A percentile compares a stretch with the other conserved stretches of the same genome.
Evolutionary conservation across 1,139 yeast genomes (phyloP).

Genomic region (Suhomyces taliae): DNA sequence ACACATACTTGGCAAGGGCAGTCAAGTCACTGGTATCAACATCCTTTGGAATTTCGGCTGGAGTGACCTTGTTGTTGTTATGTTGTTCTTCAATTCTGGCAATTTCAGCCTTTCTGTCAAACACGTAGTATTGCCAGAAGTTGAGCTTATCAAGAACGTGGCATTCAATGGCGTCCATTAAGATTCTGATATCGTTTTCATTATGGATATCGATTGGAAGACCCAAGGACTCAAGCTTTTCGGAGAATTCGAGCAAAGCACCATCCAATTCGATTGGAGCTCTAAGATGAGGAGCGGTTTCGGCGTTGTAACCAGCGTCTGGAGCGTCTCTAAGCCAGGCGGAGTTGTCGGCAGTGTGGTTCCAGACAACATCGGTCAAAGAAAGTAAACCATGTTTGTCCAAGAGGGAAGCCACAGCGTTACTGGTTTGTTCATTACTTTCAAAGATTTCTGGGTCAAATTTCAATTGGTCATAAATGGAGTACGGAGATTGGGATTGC

Average conservation of each 20-base stretch:
- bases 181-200: conserved; percentile 52
- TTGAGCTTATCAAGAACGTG: conserved; percentile 67
- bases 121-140: conserved; percentile 87
- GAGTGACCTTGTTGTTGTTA: conserved; percentile 17
- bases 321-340: conserved; percentile 83
- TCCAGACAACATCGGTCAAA: conserved; percentile 89
- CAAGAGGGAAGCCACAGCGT: conserved; percentile 42
- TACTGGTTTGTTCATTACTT: conserved; percentile 31
- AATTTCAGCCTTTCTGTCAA: conserved; percentile 46
- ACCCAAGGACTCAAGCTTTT: conserved; percentile 51
- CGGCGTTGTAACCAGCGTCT: conserved; percentile 82
- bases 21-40: conserved; percentile 36
- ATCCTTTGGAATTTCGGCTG: conserved; percentile 32
- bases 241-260: conserved; percentile 63
- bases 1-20: conserved; percentile 53
- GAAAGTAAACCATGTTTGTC: conserved; percentile 63
- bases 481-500: conserved; percentile 86
- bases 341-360: conserved; percentile 92
- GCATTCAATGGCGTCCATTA: conserved; percentile 65
- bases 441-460: conserved; percentile 71
- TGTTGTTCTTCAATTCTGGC: conserved; percentile 35
- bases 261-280: conserved; percentile 85
- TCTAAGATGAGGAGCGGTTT: conserved; percentile 84
- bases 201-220: conserved; percentile 56
- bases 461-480: conserved; percentile 78